These are phyloP conservation scores for Kwoniella dendrophila DNA, from an alignment of 768 basidiomycete genomes.

Conservation along the genomic window DNA sequence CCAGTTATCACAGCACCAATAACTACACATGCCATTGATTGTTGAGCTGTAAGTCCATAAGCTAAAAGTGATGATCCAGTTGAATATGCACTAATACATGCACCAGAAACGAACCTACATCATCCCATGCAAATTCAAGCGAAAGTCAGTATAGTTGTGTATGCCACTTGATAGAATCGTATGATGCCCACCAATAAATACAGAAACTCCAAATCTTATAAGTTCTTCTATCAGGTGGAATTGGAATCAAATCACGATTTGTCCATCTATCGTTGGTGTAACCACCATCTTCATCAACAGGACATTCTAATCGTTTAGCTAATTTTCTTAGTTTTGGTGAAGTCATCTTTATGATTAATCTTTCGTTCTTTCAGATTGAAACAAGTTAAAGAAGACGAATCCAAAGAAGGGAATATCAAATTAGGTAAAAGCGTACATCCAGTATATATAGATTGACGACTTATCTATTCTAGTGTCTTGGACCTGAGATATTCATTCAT, in stretches of 20 bases:
- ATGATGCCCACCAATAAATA: slow-evolving; percentile 9
- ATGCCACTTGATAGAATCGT: too few species aligned
- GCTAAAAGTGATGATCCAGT: slow-evolving; percentile 33
- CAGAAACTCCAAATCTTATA: slow-evolving; percentile 32
- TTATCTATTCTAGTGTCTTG: too few species aligned
- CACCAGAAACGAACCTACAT: slow-evolving; percentile 17
- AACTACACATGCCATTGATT: slow-evolving; percentile 29
- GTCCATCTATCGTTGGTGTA: slow-evolving; percentile 32
- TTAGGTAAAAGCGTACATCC: too few species aligned
- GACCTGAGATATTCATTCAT: too few species aligned
- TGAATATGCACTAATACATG: slow-evolving; percentile 30
- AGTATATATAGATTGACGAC: too few species aligned
- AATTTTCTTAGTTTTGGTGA: slow-evolving; percentile 5
- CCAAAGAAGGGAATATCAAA: too few species aligned
- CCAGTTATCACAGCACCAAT: slow-evolving; percentile 34
- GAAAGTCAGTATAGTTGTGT: too few species aligned
- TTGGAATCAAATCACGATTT: slow-evolving; percentile 44
- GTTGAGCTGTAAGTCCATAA: slow-evolving; percentile 31
- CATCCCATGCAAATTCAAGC: too few species aligned
- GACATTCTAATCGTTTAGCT: slow-evolving; percentile 25
- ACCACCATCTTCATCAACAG: slow-evolving; percentile 28
- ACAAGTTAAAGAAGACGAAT: not conserved
- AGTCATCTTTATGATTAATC: not conserved
- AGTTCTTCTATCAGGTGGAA: slow-evolving; percentile 35
- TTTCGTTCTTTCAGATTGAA: not conserved